A percentile compares a stretch with the other conserved stretches of the same genome.
Conservation (phyloP, 129 eudicot genomes). For the Logfia minima region DNA sequence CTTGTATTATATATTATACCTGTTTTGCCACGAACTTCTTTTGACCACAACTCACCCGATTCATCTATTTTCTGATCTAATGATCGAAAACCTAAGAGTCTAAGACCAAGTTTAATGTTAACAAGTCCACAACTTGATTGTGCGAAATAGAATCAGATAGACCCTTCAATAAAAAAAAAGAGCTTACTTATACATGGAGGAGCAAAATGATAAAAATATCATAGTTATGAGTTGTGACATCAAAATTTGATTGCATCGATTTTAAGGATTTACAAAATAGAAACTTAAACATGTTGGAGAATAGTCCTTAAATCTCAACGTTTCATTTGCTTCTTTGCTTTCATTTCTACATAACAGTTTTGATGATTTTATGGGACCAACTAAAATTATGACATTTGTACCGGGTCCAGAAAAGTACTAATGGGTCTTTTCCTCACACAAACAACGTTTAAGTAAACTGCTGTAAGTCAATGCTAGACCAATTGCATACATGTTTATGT, state of each 20-base stretch:
- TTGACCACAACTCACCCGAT: not conserved
- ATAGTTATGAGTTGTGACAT: not conserved
- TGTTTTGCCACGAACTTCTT: no score
- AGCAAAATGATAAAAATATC: not conserved
- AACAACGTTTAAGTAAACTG: not conserved
- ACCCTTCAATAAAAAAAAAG: not conserved
- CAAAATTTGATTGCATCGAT: not conserved
- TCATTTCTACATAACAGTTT: not conserved
- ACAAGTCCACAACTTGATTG: not conserved
- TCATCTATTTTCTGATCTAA: not conserved
- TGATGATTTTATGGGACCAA: not conserved
- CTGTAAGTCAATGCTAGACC: not conserved
- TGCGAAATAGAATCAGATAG: not conserved
- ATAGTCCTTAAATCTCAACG: not conserved
- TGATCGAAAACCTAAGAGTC: not conserved
- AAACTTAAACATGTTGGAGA: not conserved
- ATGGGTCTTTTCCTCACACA: not conserved
- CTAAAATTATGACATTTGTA: not conserved
- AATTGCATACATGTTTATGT: not conserved
- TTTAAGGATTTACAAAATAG: not conserved
- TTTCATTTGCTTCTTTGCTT: not conserved
- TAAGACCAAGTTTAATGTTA: not conserved
- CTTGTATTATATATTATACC: no score
- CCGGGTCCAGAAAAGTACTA: not conserved
- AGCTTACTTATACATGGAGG: not conserved